Base-by-base conservation (phyloP, 2,329 filamentous ascomycete species). In the Calonectria honghensis region DNA sequence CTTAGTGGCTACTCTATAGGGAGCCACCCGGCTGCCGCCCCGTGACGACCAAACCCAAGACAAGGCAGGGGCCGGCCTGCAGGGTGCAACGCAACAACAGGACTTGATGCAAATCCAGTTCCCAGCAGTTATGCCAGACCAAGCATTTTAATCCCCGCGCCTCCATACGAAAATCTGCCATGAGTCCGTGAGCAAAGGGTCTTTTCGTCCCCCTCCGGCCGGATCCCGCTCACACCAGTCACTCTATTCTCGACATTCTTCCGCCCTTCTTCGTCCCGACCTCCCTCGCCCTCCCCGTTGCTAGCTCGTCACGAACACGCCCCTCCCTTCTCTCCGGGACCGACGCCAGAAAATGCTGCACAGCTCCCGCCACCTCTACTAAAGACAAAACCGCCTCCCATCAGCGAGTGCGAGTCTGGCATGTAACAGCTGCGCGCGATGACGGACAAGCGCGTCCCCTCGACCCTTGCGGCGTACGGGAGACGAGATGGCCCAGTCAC, bases 401-500 rank as follows among this genome's bases (percentile, higher is more conserved):
- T 51, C 65, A 68, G 70, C 63, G 71, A 76, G 75, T 68, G 73
- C 68, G 72, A 61, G 57, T 66, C 68, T 81, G 77, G 74, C 75
- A 80, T 79, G 79, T 77, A 74, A 80, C 52, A 77, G 69, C 69
- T 65, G 66, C 68, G 76, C 79, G 79, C 75, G 75, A 81, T 81
- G 80, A 76, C 80, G 57, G 80, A 81, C 68, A 73, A 72, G 73
- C 79, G 75, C 73, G 75, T 71, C 75, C 74, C 77, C 65, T 75
- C 79, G 68, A 77, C 76, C 52, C 45, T 80, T 72, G 78, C 77
- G 68, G 76, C 72, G 50, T 77, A 81, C 61, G 79, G 79, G 64
- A 79, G 77, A 76, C 78, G 79, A 73, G 75, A 78, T 76, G 79
- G 78, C 51, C 79, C 77, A 70, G 79, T 70, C 52, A 81, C 79